Evolutionary conservation across 2,329 filamentous ascomycete genomes (phyloP), one percentile per base, ranked within the genome.

Genomic region (Penicillium verrucosum): DNA sequence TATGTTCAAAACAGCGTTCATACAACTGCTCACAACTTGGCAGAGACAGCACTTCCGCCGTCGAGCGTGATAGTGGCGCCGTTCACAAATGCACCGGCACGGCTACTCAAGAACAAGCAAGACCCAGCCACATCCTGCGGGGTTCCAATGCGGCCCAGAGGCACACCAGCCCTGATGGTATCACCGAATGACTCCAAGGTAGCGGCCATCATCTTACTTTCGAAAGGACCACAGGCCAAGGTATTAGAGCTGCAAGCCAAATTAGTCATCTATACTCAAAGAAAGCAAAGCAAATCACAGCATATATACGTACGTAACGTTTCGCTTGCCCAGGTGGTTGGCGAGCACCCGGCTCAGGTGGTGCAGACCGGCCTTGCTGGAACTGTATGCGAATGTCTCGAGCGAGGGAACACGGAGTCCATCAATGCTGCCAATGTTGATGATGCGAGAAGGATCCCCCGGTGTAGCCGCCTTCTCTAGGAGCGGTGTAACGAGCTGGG

Each of bases 41-140:
- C 71, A 30, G 65, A 66, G 52, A 78, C 64, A 4, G 70, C 68
- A 53, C 71, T 75, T 2, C 85, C 85, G 2, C 85, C 85, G 68
- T 89, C 86, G 40, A 88, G 68, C 10, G 82, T 75, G 60, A 89
- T 83, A 3, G 82, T 84, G 16, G 85, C 84, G 4, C 86, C 86
- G 60, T 88, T 89, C 36, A 87, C 79, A 69, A 81, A 88, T 1
- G 82, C 77, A 4, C 89, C 88, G 1, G 88, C 89, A 53, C 82
- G 78, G 65, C 86, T 88, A 38, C 81, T 80, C 68, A 92, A 72
- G 73, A 88, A 92, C 54, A 92, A 73, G 69, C 88, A 89, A 11
- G 87, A 81, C 0, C 88, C 88, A 0, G 87, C 88, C 4, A 89
- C 85, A 70, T 92, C 89, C 68, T 86, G 75, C 0, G 86, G 82